Evolutionary conservation across 2,329 filamentous ascomycete species (phyloP), one percentile per base, ranked within the genome.

Genomic region (Arthrobotrys megalospora): DNA sequence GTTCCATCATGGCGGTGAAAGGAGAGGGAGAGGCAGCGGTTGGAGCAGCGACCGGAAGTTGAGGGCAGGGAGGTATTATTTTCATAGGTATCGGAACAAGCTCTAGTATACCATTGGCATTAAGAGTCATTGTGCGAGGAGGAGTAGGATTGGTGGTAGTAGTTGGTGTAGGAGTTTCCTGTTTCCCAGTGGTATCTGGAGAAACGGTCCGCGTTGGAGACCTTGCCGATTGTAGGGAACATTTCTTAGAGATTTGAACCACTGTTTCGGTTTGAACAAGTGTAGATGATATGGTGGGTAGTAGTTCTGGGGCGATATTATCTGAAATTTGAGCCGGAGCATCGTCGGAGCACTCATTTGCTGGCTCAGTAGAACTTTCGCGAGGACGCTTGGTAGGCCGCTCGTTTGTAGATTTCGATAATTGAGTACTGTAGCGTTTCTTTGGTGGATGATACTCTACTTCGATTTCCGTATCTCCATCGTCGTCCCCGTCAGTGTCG

Each of bases 81-180:
- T 12, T 12, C 11, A n/a, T 34, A 14, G 52, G 52, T 8, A 38
- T n/a, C 11, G 58, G 34, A 12, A 45, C 47, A 10, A 65, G 43
- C n/a, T 72, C 58, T 11, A 72, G 28, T 16, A 72, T 43, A 3
- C 60, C 68, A 5, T 28, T n/a, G 6, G 68, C 6, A 28, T 72
- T 72, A 1, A 47, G 38, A 2, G 36, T 36, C 68, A 72, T 72
- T 3, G 24, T 38, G 7, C 48, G 58, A 28, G 34, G 58, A 19
- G 60, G 68, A 16, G 36, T 32, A 16, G 32, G 48, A n/a, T 5
- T 11, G 36, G n/a, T 48, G 34, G 5, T 45, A 8, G 6, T 21
- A 28, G 52, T 24, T 3, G 3, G 8, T 28, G 1, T 50, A 8
- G 7, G 7, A 14, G 21, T 3, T 32, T 14, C 38, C 1, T 38